Percentiles rank a stretch among this genome's conserved stretches.
Evolutionary conservation across 192 early-diverging fungal species (phyloP).

Genomic region (Gorgonomyces haynaldii): DNA sequence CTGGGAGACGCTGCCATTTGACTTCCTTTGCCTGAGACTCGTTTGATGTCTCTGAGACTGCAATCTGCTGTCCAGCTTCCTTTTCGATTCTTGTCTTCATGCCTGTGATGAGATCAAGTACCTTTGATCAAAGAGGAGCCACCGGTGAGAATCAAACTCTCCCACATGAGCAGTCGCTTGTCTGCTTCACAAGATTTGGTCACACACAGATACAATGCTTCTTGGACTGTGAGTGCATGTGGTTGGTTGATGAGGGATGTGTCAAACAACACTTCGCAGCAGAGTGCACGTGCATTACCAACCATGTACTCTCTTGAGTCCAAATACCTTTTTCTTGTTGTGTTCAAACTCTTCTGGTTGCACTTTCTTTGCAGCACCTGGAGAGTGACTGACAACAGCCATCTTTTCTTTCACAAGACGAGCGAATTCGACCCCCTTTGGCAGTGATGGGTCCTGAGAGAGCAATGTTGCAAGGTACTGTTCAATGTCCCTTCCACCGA

Average conservation of each 20-base stretch:
- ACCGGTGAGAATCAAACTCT: conserved; percentile 73
- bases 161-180: conserved; percentile 71
- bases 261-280: conserved; percentile 61
- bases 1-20: conserved; percentile 69
- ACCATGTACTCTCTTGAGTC: no score
- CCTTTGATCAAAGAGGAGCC: conserved; percentile 41
- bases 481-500: conserved; percentile 64
- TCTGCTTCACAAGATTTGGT: conserved; percentile 50
- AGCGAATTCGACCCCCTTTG: conserved; percentile 16
- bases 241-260: conserved; percentile 36
- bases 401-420: no score
- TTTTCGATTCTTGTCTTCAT: conserved; percentile 60
- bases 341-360: no score
- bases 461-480: conserved; percentile 50
- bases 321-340: no score
- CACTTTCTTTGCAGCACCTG: no score
- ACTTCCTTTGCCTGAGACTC: conserved; percentile 76
- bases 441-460: not conserved
- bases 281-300: conserved; percentile 46
- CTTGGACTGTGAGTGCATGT: conserved; percentile 32
- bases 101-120: conserved; percentile 22
- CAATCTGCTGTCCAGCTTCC: conserved; percentile 46
- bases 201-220: conserved; percentile 55
- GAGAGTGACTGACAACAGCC: no score
- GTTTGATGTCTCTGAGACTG: conserved; percentile 71